phyloP scores from a whole-genome alignment of 495 filamentous ascomycete species.

The Alectoria sarmentosa region DNA sequence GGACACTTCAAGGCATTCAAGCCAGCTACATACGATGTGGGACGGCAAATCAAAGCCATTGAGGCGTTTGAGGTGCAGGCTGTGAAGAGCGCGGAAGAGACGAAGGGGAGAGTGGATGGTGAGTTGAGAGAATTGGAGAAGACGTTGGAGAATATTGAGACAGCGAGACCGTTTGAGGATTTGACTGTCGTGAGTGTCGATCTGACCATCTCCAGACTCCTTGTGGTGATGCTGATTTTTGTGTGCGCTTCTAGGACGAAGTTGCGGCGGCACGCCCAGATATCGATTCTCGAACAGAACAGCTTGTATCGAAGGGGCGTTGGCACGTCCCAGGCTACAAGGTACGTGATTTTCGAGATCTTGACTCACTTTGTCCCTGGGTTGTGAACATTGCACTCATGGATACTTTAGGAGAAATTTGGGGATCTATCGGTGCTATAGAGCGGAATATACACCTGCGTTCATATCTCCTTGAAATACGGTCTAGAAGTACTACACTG shows the following conservation, averaged over 20 bases:
- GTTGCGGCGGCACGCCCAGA: constrained; percentile 86
- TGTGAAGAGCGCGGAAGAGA: constrained; percentile 91
- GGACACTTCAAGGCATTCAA: constrained; percentile 84
- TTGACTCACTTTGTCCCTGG: background rate
- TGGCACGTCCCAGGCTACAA: constrained; percentile 98
- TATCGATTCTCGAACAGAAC: constrained; percentile 87
- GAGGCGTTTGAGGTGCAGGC: constrained; percentile 96
- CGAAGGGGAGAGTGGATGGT: constrained; percentile 86
- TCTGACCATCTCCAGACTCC: background rate
- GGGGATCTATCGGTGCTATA: constrained; percentile 91
- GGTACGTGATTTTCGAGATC: constrained; percentile 46
- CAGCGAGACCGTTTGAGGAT: constrained; percentile 90
- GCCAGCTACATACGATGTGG: constrained; percentile 83
- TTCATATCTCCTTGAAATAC: constrained; percentile 3
- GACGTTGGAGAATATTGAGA: constrained; percentile 96
- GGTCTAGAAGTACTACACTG: constrained; percentile 6
- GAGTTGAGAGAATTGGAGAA: constrained; percentile 87
- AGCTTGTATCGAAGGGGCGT: constrained; percentile 92
- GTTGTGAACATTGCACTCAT: background rate
- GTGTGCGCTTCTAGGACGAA: constrained; percentile 65
- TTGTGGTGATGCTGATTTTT: constrained; percentile 13
- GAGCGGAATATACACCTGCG: constrained; percentile 29
- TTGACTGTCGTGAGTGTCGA: constrained; percentile 82
- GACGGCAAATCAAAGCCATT: constrained; percentile 91
- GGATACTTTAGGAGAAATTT: constrained; percentile 76